phyloP scores from a whole-genome alignment of 306 rosid genomes.

The Cucurbita argyrosperma region DNA sequence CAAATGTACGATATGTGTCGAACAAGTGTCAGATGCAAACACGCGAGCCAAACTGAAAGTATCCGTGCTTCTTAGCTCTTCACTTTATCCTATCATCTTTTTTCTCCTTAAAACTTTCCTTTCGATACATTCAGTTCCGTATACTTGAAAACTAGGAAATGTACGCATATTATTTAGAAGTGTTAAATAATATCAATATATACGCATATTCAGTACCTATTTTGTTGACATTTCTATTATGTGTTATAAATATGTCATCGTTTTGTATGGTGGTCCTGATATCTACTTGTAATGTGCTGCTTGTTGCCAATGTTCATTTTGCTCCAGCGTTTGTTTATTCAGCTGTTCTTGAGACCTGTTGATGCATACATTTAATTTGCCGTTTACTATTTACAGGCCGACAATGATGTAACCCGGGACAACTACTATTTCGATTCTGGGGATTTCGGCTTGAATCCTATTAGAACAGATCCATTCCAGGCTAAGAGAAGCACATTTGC shows the following conservation, averaged over 20 bases:
- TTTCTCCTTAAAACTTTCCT: neutral
- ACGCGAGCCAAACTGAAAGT: too few relatives aligned
- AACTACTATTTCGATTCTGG: constrained; percentile 59
- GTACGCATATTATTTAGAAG: neutral
- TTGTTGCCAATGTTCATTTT: neutral
- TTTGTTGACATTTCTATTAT: neutral
- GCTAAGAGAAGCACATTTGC: constrained; percentile 46
- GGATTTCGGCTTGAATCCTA: constrained; percentile 68
- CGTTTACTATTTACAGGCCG: constrained; percentile 25
- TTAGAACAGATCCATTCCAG: constrained; percentile 52
- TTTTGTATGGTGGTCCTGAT: neutral
- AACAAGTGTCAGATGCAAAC: too few relatives aligned
- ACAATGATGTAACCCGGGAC: constrained; percentile 43
- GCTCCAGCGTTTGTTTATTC: neutral
- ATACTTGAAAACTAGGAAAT: neutral
- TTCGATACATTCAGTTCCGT: neutral
- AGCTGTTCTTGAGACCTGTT: neutral
- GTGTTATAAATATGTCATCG: neutral
- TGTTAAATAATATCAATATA: neutral
- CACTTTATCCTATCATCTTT: neutral
- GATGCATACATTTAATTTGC: neutral
- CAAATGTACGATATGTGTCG: too few relatives aligned
- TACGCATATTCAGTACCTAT: neutral
- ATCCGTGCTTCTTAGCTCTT: too few relatives aligned
- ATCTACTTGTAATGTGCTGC: neutral